These are phyloP conservation scores for Raphanus raphanistrum DNA, from an alignment of 345 rosid genomes.

Conservation along the genomic window DNA sequence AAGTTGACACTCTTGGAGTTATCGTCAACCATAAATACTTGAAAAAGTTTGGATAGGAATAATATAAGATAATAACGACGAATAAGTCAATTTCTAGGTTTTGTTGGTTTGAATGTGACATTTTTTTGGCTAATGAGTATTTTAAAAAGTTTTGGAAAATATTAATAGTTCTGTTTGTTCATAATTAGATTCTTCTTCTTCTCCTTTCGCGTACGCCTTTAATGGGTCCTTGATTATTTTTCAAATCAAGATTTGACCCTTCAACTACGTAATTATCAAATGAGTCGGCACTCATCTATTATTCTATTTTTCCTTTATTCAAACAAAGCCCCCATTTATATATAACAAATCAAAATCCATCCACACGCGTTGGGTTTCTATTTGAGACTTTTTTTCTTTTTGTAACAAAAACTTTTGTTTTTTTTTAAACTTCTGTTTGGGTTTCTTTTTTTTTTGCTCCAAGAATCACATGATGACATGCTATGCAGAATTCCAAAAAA, in stretches of 20 bases:
- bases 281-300: too few species aligned
- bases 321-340: neutral
- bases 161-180: slow-evolving; percentile 3
- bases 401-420: too few species aligned
- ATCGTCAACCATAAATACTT: slow-evolving; percentile 21
- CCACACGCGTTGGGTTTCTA: neutral
- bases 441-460: neutral
- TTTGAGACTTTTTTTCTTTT: neutral
- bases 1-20: slow-evolving; percentile 37
- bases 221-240: slow-evolving; percentile 6
- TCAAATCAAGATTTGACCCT: slow-evolving; percentile 32
- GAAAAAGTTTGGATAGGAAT: slow-evolving; percentile 10
- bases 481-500: too few species aligned
- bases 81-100: slow-evolving; percentile 19
- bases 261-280: slow-evolving; percentile 29
- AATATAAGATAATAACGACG: slow-evolving; percentile 12
- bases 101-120: slow-evolving; percentile 26
- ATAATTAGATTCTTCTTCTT: slow-evolving; percentile 12
- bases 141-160: neutral
- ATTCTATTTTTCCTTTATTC: slow-evolving; percentile 10
- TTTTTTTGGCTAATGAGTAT: neutral
- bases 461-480: slow-evolving; percentile 6
- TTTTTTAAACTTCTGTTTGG: too few species aligned
- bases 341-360: neutral
- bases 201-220: slow-evolving; percentile 20